These are phyloP conservation scores for Leucosporidium scottii DNA, from an alignment of 768 basidiomycete genomes.

Conservation along the genomic window DNA sequence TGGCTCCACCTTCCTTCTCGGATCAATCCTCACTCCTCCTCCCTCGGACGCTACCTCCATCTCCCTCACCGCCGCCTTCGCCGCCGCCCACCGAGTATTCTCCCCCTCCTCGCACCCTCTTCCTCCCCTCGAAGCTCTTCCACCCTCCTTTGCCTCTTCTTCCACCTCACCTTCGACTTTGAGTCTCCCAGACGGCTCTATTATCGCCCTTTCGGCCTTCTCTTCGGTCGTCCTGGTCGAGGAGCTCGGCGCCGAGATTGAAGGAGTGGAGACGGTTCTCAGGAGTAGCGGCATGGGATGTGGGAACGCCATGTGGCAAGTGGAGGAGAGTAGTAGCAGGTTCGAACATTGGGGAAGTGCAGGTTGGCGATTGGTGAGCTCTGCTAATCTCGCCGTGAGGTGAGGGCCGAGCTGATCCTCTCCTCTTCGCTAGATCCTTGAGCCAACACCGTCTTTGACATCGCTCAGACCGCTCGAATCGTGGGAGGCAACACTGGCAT, in stretches of 20 bases:
- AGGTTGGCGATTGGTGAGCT: slow-evolving; percentile 31
- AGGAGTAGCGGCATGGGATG: slow-evolving; percentile 21
- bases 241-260: slow-evolving; percentile 9
- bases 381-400: not conserved
- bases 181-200: slow-evolving; percentile 1
- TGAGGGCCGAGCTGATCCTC: too few relatives aligned
- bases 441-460: slow-evolving; percentile 28
- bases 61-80: not conserved
- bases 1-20: slow-evolving; percentile 57
- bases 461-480: slow-evolving; percentile 38
- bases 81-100: slow-evolving; percentile 51
- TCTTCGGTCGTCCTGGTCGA: slow-evolving; percentile 24
- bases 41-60: not conserved
- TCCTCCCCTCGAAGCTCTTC: slow-evolving; percentile 49
- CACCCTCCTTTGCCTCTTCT: not conserved
- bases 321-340: not conserved
- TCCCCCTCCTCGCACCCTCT: slow-evolving; percentile 74
- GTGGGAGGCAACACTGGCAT: slow-evolving; percentile 35
- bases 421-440: slow-evolving; percentile 3
- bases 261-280: slow-evolving; percentile 23
- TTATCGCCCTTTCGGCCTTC: slow-evolving; percentile 14
- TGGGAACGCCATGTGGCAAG: slow-evolving; percentile 26
- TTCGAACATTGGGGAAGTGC: slow-evolving; percentile 28
- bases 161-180: not conserved
- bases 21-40: slow-evolving; percentile 43